Base-by-base conservation (phyloP, 2,329 filamentous ascomycete genomes). In the Curvularia lunata region DNA sequence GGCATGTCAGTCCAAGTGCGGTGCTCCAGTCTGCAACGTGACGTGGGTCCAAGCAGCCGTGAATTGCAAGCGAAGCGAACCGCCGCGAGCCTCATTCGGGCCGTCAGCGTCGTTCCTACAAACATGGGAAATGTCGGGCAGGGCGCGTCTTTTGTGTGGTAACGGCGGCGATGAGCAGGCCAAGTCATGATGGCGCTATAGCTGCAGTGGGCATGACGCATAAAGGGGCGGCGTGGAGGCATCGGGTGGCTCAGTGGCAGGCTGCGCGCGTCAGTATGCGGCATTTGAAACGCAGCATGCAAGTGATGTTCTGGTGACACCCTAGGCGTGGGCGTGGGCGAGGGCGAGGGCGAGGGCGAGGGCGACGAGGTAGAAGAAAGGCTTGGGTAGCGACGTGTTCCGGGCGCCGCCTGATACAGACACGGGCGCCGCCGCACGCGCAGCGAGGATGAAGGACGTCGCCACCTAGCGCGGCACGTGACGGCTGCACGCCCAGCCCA, bases 171-270 rank as follows among this genome's bases (percentile, higher is more conserved):
- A 28, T 43, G 28, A 10, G n/a, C 37, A 34, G 46, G 27, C 3
- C 46, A 59, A 42, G 47, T 55, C 45, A 48, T 41, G 53, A 50
- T 52, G 47, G 55, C 47, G 45, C 40, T n/a, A 27, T 30, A n/a
- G 37, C 46, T 46, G 19, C 56, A 23, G 3, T 16, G 50, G 28
- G n/a, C 45, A 30, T 34, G 52, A 27, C 52, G 66, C 68, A 69
- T 69, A 67, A 70, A 68, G 66, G 67, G 67, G 63, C 61, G 28
- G 28, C 28, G 28, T 30, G 28, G 9, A 30, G 12, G 28, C 10
- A 30, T 30, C 28, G 28, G 28, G 28, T 30, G 28, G 28, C 28
- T 30, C 28, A 58, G 58, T 41, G 10, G 66, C 66, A 64, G 63
- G 61, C 63, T 52, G 47, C 59, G 54, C 60, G 56, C 61, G 58